Conservation (phyloP, 352 stramenopile species). For the Phytophthora cryptogea region DNA sequence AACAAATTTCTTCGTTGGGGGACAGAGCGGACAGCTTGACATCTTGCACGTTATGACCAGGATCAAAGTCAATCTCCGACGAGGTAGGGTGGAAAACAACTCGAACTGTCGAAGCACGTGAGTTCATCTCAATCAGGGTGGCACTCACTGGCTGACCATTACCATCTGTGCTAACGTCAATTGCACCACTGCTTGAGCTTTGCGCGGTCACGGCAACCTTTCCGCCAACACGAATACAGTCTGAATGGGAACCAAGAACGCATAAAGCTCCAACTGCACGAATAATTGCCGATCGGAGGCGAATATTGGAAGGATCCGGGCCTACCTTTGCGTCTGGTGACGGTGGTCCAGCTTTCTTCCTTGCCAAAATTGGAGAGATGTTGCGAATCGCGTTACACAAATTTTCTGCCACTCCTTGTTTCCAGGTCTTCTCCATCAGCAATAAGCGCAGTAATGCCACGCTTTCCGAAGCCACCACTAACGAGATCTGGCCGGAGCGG, state of each 20-base stretch:
- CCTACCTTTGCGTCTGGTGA: slow-evolving; percentile 7
- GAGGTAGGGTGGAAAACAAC: slow-evolving; percentile 77
- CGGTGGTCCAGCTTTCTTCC: slow-evolving; percentile 34
- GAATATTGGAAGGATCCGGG: slow-evolving; percentile 57
- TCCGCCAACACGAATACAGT: slow-evolving; percentile 83
- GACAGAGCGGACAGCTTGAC: slow-evolving; percentile 68
- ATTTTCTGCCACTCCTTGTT: slow-evolving; percentile 60
- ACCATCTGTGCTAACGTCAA: slow-evolving; percentile 39
- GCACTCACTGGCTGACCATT: slow-evolving; percentile 52
- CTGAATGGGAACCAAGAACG: slow-evolving; percentile 82
- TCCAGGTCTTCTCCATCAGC: slow-evolving; percentile 72
- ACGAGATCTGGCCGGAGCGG: slow-evolving; percentile 77
- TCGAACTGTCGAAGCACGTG: slow-evolving; percentile 62
- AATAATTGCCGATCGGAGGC: slow-evolving; percentile 72
- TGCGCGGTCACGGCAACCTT: slow-evolving; percentile 73
- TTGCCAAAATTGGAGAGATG: slow-evolving; percentile 62
- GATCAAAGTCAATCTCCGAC: slow-evolving; percentile 65
- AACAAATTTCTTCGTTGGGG: slow-evolving; percentile 79
- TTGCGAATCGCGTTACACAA: slow-evolving; percentile 78
- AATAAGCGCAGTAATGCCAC: slow-evolving; percentile 77
- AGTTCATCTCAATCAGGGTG: slow-evolving; percentile 79
- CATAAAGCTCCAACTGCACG: slow-evolving; percentile 81
- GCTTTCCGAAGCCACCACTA: slow-evolving; percentile 80
- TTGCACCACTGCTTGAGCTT: slow-evolving; percentile 21
- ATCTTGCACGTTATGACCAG: slow-evolving; percentile 85